A percentile compares a stretch with the other conserved stretches of the same genome.
Conservation (phyloP, 345 rosid genomes). For the Lepidium africanum region DNA sequence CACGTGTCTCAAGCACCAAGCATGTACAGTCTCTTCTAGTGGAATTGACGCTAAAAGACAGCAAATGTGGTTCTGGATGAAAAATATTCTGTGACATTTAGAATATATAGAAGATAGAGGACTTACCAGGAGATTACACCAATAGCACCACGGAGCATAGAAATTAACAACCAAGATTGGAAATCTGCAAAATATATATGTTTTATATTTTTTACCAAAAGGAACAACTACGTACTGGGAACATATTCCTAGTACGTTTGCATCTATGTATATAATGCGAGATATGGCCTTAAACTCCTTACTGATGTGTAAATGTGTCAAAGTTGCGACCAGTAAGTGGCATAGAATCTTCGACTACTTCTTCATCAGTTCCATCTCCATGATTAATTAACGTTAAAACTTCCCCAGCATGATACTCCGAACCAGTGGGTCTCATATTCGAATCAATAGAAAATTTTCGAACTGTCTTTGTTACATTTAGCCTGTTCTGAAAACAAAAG, state of each 20-base stretch:
- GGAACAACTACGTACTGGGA: conserved; percentile 3
- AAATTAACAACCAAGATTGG: conserved; percentile 88
- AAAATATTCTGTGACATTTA: neutral
- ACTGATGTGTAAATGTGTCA: conserved; percentile 68
- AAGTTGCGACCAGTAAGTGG: conserved; percentile 51
- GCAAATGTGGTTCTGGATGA: neutral
- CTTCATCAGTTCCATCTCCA: conserved; percentile 72
- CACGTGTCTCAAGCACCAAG: neutral
- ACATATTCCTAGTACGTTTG: neutral
- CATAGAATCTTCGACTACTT: conserved; percentile 55
- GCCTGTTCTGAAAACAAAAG: conserved; percentile 78
- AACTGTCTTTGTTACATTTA: conserved; percentile 91
- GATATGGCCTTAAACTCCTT: conserved; percentile 33
- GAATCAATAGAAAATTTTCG: conserved; percentile 86
- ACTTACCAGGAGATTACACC: conserved; percentile 93
- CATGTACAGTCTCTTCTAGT: neutral
- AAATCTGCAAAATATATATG: conserved; percentile 48
- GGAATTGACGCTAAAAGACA: neutral
- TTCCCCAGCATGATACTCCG: conserved; percentile 76
- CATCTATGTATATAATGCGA: neutral
- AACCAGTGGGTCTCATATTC: conserved; percentile 70
- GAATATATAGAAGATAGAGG: neutral
- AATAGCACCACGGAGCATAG: conserved; percentile 96
- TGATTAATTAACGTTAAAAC: conserved; percentile 54
- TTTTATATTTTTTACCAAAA: conserved; percentile 11